Percentiles rank a stretch among this genome's conserved stretches.
Evolutionary conservation across 441 rosid genomes (phyloP).

Genomic region (Bruguiera hainesii): DNA sequence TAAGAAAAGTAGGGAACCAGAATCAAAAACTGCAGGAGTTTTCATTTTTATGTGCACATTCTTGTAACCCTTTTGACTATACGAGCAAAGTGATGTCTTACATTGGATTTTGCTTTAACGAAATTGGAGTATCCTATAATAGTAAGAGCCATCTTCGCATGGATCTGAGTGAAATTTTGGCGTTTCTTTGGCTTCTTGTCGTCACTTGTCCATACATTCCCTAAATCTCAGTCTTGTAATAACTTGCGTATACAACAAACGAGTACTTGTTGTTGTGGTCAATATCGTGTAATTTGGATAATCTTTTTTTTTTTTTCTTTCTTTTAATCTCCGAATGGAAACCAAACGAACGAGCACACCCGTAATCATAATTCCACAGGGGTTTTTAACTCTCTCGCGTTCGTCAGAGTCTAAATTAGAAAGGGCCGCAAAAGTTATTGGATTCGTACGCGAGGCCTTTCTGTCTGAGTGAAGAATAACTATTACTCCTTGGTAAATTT

Average conservation of each 20-base stretch:
- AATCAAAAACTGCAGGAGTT: not conserved
- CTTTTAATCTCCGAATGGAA: constrained; percentile 5
- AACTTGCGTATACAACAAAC: constrained; percentile 23
- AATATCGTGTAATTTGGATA: constrained; percentile 19
- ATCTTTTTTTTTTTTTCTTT: constrained; percentile 23
- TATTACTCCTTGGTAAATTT: not conserved
- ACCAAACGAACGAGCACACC: constrained; percentile 23
- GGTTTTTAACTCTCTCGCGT: no score
- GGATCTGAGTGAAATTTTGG: constrained; percentile 49
- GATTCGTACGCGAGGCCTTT: no score
- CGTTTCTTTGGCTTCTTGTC: constrained; percentile 22
- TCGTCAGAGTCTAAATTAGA: no score
- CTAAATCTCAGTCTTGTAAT: constrained; percentile 9
- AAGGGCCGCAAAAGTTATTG: no score
- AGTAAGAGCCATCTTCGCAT: constrained; percentile 26
- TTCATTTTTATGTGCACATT: no score
- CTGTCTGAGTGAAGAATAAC: no score
- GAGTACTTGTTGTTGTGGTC: constrained; percentile 21
- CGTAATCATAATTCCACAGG: no score
- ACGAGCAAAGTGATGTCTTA: constrained; percentile 14
- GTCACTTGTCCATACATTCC: constrained; percentile 4
- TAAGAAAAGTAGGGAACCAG: not conserved
- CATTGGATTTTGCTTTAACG: constrained; percentile 23
- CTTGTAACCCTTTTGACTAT: constrained; percentile 23
- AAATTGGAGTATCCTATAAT: constrained; percentile 23